Evolutionary conservation across 192 early-diverging fungal genomes (phyloP).

Genomic region (Gonapodya prolifera): DNA sequence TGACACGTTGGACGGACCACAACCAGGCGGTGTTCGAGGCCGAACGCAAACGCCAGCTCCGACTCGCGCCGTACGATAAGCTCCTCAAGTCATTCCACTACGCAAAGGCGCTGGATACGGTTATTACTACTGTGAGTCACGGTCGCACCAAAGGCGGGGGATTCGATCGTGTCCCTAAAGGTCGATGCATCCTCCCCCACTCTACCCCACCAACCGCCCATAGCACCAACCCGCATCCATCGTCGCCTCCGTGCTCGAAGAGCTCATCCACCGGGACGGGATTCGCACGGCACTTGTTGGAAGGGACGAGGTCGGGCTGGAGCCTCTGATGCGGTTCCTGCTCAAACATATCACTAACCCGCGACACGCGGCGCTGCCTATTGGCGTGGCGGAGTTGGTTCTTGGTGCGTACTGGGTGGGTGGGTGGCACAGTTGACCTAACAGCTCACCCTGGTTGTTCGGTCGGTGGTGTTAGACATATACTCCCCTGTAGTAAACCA

Average conservation of each 20-base stretch:
- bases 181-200: background rate
- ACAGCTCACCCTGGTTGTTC: background rate
- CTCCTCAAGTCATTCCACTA: conserved; percentile 77
- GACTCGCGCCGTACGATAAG: conserved; percentile 68
- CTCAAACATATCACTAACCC: conserved; percentile 69
- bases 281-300: conserved; percentile 66
- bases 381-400: conserved; percentile 64
- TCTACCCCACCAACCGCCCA: background rate
- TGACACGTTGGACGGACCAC: no score
- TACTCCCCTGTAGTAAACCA: conserved; percentile 69
- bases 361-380: conserved; percentile 55
- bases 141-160: background rate
- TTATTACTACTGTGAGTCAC: conserved; percentile 46
- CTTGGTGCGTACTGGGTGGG: conserved; percentile 34
- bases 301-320: conserved; percentile 75
- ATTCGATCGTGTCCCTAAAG: background rate
- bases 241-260: conserved; percentile 70
- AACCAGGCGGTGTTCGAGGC: no score
- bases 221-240: conserved; percentile 28
- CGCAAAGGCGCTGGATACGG: conserved; percentile 76
- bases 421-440: background rate
- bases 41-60: conserved; percentile 48
- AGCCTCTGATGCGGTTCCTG: conserved; percentile 73
- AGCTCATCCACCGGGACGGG: conserved; percentile 77
- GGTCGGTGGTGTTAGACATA: conserved; percentile 41